Evolutionary conservation across 352 stramenopile species (phyloP).

Genomic region (Phytophthora quininea): DNA sequence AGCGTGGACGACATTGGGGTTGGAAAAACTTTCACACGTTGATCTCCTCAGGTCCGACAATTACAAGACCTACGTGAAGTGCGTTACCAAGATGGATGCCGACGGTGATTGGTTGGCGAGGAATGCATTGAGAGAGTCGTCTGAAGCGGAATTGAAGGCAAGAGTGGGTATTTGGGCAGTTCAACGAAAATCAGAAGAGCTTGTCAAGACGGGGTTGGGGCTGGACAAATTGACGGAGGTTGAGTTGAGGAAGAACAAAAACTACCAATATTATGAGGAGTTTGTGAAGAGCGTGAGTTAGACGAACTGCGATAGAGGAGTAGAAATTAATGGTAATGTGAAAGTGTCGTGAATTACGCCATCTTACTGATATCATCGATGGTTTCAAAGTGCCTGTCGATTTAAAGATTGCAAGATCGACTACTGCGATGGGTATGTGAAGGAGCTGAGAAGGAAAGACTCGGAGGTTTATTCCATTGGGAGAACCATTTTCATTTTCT

Average conservation of each 20-base stretch:
- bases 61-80: neutral
- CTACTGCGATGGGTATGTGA: no score
- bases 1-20: neutral
- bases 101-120: neutral
- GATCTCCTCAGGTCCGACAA: neutral
- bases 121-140: neutral
- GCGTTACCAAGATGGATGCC: neutral
- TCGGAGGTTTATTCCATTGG: no score
- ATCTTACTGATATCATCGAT: no score
- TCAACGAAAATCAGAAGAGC: neutral
- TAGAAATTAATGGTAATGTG: no score
- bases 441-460: no score
- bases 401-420: no score
- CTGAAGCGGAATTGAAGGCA: neutral
- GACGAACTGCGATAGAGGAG: no score
- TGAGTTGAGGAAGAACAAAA: neutral
- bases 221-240: neutral
- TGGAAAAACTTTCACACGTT: neutral
- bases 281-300: neutral
- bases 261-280: neutral
- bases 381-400: no score
- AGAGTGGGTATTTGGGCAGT: neutral
- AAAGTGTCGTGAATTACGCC: no score
- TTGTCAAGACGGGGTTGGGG: neutral
- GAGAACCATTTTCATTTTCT: no score